Evolutionary conservation across 306 rosid genomes (phyloP).

Genomic region (Quercus aquifolioides): DNA sequence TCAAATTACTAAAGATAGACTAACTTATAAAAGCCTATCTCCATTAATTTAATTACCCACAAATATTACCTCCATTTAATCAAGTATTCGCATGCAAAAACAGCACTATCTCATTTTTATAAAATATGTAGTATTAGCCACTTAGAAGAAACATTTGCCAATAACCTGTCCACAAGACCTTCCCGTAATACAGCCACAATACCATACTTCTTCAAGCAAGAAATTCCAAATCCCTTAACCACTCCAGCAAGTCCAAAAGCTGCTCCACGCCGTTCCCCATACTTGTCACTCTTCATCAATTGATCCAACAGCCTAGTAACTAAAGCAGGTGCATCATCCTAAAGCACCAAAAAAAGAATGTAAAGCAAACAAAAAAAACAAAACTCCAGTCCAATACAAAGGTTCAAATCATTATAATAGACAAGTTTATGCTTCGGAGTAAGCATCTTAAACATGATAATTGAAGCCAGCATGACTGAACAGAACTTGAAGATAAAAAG

Average conservation of each 20-base stretch:
- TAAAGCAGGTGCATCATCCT: conserved; percentile 87
- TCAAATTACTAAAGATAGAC: too few species aligned
- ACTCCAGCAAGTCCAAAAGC: conserved; percentile 98
- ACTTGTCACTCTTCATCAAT: conserved; percentile 85
- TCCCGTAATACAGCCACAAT: conserved; percentile 69
- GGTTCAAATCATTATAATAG: conserved; percentile 9
- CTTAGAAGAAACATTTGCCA: conserved; percentile 1
- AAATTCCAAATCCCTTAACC: conserved; percentile 87
- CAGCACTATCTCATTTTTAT: background rate
- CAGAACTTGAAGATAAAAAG: background rate
- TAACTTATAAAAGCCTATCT: too few species aligned
- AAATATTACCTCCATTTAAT: too few species aligned
- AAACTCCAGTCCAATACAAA: conserved; percentile 12
- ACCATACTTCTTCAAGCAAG: conserved; percentile 76
- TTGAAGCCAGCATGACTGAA: background rate
- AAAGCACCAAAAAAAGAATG: conserved; percentile 22
- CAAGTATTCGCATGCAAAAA: background rate
- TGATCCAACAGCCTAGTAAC: conserved; percentile 75
- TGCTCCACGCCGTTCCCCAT: conserved; percentile 97
- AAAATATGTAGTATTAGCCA: background rate
- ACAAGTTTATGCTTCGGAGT: background rate
- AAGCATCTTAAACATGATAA: background rate
- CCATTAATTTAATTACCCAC: too few species aligned
- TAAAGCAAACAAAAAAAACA: conserved; percentile 4
- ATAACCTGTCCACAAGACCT: conserved; percentile 79